Evolutionary conservation across 805 yeast species (phyloP).

Genomic region (Saturnispora kantuleensis): DNA sequence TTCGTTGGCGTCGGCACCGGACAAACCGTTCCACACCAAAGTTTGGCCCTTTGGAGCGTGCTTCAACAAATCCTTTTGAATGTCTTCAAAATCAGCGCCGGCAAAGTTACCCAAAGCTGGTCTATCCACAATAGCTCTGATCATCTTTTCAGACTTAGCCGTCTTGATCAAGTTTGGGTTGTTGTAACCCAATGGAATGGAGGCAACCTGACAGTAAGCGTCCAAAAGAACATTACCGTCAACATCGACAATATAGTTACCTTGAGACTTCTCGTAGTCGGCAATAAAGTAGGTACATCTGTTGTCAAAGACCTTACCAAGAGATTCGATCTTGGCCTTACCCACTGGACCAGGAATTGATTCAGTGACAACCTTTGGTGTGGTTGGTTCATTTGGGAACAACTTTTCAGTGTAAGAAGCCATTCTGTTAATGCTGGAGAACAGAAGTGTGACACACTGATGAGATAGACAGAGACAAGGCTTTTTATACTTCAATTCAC

Average conservation of each 20-base stretch:
- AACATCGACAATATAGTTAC: constrained; percentile 72
- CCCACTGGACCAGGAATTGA: constrained; percentile 73
- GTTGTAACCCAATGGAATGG: constrained; percentile 79
- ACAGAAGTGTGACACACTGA: background rate
- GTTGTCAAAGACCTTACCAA: constrained; percentile 58
- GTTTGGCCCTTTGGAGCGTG: constrained; percentile 74
- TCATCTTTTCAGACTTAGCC: constrained; percentile 61
- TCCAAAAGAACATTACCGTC: constrained; percentile 73
- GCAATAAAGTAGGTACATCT: constrained; percentile 67
- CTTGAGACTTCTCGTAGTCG: constrained; percentile 64
- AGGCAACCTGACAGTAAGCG: constrained; percentile 75
- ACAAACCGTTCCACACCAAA: constrained; percentile 67
- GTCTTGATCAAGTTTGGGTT: constrained; percentile 64
- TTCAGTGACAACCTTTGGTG: constrained; percentile 51
- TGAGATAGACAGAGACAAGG: background rate
- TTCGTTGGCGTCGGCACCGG: constrained; percentile 87
- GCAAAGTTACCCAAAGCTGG: constrained; percentile 84
- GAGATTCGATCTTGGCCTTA: constrained; percentile 37
- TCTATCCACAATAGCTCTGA: constrained; percentile 66
- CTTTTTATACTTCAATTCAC: background rate
- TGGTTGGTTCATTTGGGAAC: constrained; percentile 74
- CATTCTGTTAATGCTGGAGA: background rate
- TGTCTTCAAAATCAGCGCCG: constrained; percentile 43
- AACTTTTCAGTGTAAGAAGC: constrained; percentile 41
- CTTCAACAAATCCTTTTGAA: constrained; percentile 50